Base-by-base conservation (phyloP, 208 protist genomes). In the Blastocrithidia nonstop region DNA sequence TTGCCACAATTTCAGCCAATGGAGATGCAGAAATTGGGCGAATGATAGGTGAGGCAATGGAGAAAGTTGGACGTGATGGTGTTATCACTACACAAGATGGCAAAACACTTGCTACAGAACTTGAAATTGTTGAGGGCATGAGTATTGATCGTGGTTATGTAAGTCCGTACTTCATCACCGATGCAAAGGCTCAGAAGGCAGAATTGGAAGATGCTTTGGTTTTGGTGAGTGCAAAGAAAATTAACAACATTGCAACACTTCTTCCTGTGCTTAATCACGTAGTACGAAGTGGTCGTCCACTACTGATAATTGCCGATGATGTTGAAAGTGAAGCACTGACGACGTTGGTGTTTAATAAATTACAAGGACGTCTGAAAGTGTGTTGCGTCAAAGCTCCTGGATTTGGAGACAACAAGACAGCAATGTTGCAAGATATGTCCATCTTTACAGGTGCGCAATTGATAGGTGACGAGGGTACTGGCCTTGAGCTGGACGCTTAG, bases 1-100 rank as follows among this genome's bases (percentile, higher is more conserved):
- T 99, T 27, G 98, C 97, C 29, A 99, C 97, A 44, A 98, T 99
- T 62, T 99, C 96, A 29, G 97, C 98, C 45, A 99, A 99, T 79
- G 96, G 96, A 37, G 98, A 99, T 69, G 60, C 50, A 13, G 93
- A 93, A 48, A 97, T 99, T 60, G 98, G 98, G 47, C 54, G 91
- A 47, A 75, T 99, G 56, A 98, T 99, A 46, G 94, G 95, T 25
- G 51, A 83, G 37, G 98, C 97, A 20, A 99, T 99, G 95, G 94
- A 99, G 66, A 94, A 91, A 63, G 97, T 99, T 26, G 97, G 97
- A 61, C 95, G 96, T 61, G 93, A 99, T 57, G 97, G 97, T 45
- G 96, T 99, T 42, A 99, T 99, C 87, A 99, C 96, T 36, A 94
- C 98, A 31, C 76, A 94, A 73, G 97, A 99, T 58, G 97, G 97